These are phyloP conservation scores for Spathaspora gorwiae DNA, from an alignment of 805 yeast genomes.

Conservation along the genomic window DNA sequence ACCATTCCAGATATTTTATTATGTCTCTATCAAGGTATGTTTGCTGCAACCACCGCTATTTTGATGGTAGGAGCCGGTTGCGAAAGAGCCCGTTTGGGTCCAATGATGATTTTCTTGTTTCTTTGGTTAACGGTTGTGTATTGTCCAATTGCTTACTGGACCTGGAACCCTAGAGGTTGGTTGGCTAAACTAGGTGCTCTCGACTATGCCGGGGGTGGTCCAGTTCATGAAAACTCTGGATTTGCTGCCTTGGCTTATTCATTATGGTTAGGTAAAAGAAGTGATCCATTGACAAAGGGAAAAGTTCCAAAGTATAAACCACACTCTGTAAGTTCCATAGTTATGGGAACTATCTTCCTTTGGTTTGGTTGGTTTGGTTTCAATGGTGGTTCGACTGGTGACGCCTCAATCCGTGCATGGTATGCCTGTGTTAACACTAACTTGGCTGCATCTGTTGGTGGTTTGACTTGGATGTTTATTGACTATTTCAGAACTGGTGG, in stretches of 20 bases:
- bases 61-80: slow-evolving; percentile 97
- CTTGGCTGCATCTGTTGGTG: slow-evolving; percentile 90
- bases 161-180: slow-evolving; percentile 97
- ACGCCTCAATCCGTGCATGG: slow-evolving; percentile 88
- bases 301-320: slow-evolving; percentile 88
- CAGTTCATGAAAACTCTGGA: slow-evolving; percentile 94
- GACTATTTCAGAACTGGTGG: slow-evolving; percentile 84
- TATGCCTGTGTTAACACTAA: slow-evolving; percentile 92
- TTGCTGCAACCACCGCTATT: slow-evolving; percentile 88
- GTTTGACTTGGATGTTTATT: slow-evolving; percentile 88
- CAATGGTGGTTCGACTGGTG: slow-evolving; percentile 97
- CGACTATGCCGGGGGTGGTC: slow-evolving; percentile 99
- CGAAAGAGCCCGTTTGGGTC: slow-evolving; percentile 93
- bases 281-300: slow-evolving; percentile 65
- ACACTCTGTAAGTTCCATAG: slow-evolving; percentile 86
- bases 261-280: slow-evolving; percentile 85
- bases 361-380: slow-evolving; percentile 99
- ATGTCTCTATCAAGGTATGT: slow-evolving; percentile 94
- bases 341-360: slow-evolving; percentile 86
- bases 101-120: slow-evolving; percentile 93
- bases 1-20: slow-evolving; percentile 87
- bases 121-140: slow-evolving; percentile 94
- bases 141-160: slow-evolving; percentile 96
- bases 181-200: slow-evolving; percentile 73
- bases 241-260: slow-evolving; percentile 94